Base-by-base conservation (phyloP, 495 filamentous ascomycete genomes). In the Hypoxylon subgilvum region DNA sequence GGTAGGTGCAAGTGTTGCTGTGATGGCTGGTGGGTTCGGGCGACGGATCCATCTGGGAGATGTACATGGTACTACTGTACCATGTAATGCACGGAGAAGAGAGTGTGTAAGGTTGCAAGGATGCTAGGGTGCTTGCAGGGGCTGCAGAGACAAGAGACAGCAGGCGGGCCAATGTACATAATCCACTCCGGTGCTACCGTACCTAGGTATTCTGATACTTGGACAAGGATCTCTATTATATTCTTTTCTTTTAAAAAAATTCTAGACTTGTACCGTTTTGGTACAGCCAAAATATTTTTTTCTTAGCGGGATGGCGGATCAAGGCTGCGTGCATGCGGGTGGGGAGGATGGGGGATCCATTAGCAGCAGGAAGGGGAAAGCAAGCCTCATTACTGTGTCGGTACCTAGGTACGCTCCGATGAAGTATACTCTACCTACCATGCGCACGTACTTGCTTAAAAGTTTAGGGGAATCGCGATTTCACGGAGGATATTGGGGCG, bases 1-100 rank as follows among this genome's bases (percentile, higher is more conserved):
- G 54, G 41, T 53, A 31, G 38, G 43, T 47, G 57, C 36, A 49
- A 49, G 42, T 42, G 36, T 35, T 46, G 17, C 25, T 43, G 38
- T 49, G 59, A 63, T 53, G 60, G 53, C 41, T 49, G 13, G 60
- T 63, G 53, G 60, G 60, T 63, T 63, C 53, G 60, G 60, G 59
- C 60, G 53, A 63, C 28, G 48, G 60, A 63, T 52, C 60, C 34
- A n/a, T n/a, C n/a, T n/a, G n/a, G n/a, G n/a, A n/a, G n/a, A n/a
- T n/a, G n/a, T n/a, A n/a, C n/a, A n/a, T n/a, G n/a, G n/a, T n/a
- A n/a, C n/a, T n/a, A n/a, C n/a, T n/a, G 4, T 13, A 35, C 5
- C 53, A 56, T 63, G 59, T 52, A 41, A 52, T 59, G 55, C 55
- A 58, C 45, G 54, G 45, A 51, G n/a, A n/a, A n/a, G n/a, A n/a